Conservation (phyloP, 495 filamentous ascomycete genomes). For the Apodospora peruviana region DNA sequence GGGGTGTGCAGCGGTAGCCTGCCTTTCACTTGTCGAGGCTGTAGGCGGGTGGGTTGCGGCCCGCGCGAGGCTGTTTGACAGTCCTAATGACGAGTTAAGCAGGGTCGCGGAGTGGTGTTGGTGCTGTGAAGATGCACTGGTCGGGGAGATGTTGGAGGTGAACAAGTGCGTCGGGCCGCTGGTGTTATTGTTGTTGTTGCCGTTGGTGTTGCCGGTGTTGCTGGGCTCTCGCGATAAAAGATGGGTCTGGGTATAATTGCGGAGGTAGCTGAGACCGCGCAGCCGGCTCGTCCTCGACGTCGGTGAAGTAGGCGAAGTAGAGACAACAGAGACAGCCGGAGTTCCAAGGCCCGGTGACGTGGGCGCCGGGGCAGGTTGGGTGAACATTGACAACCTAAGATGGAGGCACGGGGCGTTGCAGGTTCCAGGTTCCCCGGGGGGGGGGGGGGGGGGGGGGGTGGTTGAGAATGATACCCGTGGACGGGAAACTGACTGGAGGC, state of each 20-base stretch:
- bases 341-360: conserved; percentile 35
- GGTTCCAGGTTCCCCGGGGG: not conserved
- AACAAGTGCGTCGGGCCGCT: not conserved
- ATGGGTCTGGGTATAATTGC: conserved; percentile 65
- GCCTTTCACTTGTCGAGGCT: conserved; percentile 18
- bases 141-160: not conserved
- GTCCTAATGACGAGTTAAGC: not conserved
- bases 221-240: conserved; percentile 47
- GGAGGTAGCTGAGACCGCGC: conserved; percentile 67
- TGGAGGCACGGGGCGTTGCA: conserved; percentile 1
- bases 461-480: no score
- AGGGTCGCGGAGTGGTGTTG: not conserved
- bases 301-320: conserved; percentile 41
- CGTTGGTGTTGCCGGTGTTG: conserved; percentile 4
- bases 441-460: no score
- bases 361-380: conserved; percentile 41
- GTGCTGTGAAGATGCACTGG: not conserved
- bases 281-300: conserved; percentile 54
- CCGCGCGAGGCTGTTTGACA: not conserved
- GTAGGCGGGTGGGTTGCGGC: conserved; percentile 3
- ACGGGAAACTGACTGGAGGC: no score
- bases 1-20: conserved; percentile 13
- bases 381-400: conserved; percentile 45
- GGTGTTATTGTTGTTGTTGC: not conserved
- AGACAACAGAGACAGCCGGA: conserved; percentile 36